Conservation (phyloP, 371 early-diverging fungal genomes). For the Actinomucor elegans region DNA sequence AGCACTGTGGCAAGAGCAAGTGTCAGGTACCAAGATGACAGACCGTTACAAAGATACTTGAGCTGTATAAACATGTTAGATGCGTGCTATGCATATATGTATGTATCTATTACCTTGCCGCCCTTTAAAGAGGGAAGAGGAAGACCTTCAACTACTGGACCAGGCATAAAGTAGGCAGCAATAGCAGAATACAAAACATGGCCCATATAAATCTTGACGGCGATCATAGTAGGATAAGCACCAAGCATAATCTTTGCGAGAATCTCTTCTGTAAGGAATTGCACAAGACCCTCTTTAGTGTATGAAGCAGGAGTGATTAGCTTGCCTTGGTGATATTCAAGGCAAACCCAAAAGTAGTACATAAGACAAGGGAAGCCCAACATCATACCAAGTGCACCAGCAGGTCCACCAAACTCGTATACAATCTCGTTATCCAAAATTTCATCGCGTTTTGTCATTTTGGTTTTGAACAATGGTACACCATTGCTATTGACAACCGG, state of each 20-base stretch:
- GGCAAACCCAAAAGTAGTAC: slow-evolving; percentile 74
- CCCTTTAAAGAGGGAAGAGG: slow-evolving; percentile 68
- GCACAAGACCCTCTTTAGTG: slow-evolving; percentile 38
- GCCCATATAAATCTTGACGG: slow-evolving; percentile 60
- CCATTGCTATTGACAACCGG: slow-evolving; percentile 30
- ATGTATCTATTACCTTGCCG: slow-evolving; percentile 38
- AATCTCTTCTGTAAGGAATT: slow-evolving; percentile 44
- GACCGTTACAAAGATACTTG: slow-evolving; percentile 61
- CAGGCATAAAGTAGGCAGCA: slow-evolving; percentile 68
- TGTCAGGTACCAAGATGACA: slow-evolving; percentile 56
- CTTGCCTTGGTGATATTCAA: slow-evolving; percentile 65
- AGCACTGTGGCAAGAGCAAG: slow-evolving; percentile 45
- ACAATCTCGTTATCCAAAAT: slow-evolving; percentile 63
- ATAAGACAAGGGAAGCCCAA: slow-evolving; percentile 69
- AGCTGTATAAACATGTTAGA: slow-evolving; percentile 27
- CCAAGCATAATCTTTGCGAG: slow-evolving; percentile 38
- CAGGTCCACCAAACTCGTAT: slow-evolving; percentile 74
- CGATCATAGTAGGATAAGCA: slow-evolving; percentile 56
- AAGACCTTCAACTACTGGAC: slow-evolving; percentile 67
- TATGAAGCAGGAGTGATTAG: slow-evolving; percentile 48
- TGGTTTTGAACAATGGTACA: slow-evolving; percentile 43
- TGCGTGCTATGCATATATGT: no score
- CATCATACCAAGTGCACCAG: slow-evolving; percentile 71
- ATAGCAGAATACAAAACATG: slow-evolving; percentile 58
- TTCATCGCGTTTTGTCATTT: slow-evolving; percentile 44